A percentile compares a stretch with the other conserved stretches of the same genome.
phyloP scores from a whole-genome alignment of 176 grass and related monocot species.

The Oryza australiensis region DNA sequence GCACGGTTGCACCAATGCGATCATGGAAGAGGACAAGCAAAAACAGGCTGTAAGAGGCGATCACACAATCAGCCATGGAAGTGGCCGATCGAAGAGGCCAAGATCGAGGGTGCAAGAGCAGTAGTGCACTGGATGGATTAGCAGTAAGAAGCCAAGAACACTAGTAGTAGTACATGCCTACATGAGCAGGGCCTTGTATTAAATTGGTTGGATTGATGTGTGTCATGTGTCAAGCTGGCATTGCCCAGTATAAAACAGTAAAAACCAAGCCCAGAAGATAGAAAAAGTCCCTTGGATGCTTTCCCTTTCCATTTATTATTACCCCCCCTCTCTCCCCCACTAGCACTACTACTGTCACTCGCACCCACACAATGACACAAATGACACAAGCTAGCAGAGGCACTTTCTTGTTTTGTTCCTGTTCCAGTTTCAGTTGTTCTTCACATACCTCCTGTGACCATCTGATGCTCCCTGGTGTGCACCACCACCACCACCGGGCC shows the following conservation, averaged over 20 bases:
- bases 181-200: slow-evolving; percentile 19
- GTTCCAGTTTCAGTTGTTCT: slow-evolving; percentile 28
- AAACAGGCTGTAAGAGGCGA: slow-evolving; percentile 3
- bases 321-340: not conserved
- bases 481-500: slow-evolving; percentile 28
- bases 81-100: not conserved
- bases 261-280: slow-evolving; percentile 5
- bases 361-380: not conserved
- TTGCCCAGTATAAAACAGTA: slow-evolving; percentile 38
- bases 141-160: not conserved
- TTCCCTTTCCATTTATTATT: slow-evolving; percentile 32
- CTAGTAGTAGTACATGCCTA: slow-evolving; percentile 17
- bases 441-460: slow-evolving; percentile 49
- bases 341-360: not conserved
- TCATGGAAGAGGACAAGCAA: not conserved
- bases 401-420: slow-evolving; percentile 11
- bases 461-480: slow-evolving; percentile 29
- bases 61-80: slow-evolving; percentile 9
- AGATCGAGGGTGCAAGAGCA: not conserved
- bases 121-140: not conserved
- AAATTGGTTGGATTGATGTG: slow-evolving; percentile 21
- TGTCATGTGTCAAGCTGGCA: slow-evolving; percentile 45
- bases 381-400: not conserved
- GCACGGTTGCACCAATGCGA: slow-evolving; percentile 28
- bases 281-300: slow-evolving; percentile 51